phyloP scores from a whole-genome alignment of 140 eudicot species.

The Anethum foeniculum region DNA sequence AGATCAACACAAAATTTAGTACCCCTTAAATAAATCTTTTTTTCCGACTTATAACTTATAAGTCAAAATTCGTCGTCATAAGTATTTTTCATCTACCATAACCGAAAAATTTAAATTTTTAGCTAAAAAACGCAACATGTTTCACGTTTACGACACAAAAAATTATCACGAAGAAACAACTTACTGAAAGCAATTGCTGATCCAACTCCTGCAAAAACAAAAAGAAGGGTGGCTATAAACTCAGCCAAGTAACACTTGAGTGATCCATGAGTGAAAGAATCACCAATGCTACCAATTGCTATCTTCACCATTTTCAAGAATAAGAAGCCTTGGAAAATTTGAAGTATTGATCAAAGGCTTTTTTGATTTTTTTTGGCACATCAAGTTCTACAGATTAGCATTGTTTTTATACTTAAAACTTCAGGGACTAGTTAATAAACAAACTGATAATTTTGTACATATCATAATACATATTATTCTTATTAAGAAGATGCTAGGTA shows the following conservation, averaged over 20 bases:
- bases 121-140: not conserved
- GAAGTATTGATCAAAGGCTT: not conserved
- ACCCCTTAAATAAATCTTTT: not conserved
- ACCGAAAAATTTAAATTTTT: not conserved
- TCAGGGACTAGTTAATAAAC: not conserved
- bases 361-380: not conserved
- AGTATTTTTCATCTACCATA: not conserved
- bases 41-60: not conserved
- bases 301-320: conserved; percentile 28
- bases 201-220: conserved; percentile 37
- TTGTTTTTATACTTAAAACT: conserved; percentile 14
- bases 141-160: not conserved
- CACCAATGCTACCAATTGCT: conserved; percentile 27
- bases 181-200: conserved; percentile 33
- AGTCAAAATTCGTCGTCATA: not conserved
- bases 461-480: not conserved
- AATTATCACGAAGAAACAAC: not conserved
- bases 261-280: conserved; percentile 19
- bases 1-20: not conserved
- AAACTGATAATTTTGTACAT: not conserved
- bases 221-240: conserved; percentile 32
- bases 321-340: not conserved
- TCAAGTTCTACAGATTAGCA: not conserved
- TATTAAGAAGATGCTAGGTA: too few species aligned
- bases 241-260: conserved; percentile 29